A percentile compares a stretch with the other conserved stretches of the same genome.
Evolutionary conservation across 805 yeast genomes (phyloP).

Genomic region (Lipomyces kockii): DNA sequence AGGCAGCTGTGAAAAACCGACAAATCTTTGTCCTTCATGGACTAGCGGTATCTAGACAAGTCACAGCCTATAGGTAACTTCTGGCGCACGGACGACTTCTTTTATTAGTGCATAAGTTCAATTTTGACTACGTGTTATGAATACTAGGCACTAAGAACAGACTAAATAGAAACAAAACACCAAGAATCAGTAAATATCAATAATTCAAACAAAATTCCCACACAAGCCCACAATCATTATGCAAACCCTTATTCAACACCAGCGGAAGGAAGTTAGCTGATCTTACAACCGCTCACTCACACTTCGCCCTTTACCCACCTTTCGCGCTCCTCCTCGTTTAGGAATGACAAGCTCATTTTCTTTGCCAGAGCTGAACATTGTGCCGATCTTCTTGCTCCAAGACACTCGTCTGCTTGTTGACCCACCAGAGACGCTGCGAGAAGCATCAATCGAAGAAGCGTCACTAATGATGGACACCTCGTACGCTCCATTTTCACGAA

Average conservation of each 20-base stretch:
- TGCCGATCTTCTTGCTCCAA: conserved; percentile 34
- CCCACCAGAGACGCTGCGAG: background rate
- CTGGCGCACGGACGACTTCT: too few relatives aligned
- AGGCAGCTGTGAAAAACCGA: too few relatives aligned
- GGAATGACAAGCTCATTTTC: conserved; percentile 29
- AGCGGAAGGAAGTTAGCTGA: background rate
- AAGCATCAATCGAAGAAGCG: background rate
- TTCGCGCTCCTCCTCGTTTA: conserved; percentile 25
- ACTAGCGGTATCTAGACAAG: too few relatives aligned
- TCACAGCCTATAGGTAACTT: too few relatives aligned
- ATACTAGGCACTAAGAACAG: background rate
- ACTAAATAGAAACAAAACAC: background rate
- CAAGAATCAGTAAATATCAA: background rate
- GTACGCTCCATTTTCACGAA: background rate
- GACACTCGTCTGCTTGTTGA: conserved; percentile 15
- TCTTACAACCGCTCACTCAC: conserved; percentile 26
- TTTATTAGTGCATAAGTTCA: too few relatives aligned
- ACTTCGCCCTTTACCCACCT: conserved; percentile 25
- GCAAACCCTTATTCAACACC: background rate
- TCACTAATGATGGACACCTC: background rate
- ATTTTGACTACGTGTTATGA: too few relatives aligned
- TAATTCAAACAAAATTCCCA: background rate
- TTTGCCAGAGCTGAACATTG: conserved; percentile 31
- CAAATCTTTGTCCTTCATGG: too few relatives aligned
- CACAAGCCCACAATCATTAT: background rate